phyloP scores from a whole-genome alignment of 2,329 filamentous ascomycete species.

The Pezicula radicicola region DNA sequence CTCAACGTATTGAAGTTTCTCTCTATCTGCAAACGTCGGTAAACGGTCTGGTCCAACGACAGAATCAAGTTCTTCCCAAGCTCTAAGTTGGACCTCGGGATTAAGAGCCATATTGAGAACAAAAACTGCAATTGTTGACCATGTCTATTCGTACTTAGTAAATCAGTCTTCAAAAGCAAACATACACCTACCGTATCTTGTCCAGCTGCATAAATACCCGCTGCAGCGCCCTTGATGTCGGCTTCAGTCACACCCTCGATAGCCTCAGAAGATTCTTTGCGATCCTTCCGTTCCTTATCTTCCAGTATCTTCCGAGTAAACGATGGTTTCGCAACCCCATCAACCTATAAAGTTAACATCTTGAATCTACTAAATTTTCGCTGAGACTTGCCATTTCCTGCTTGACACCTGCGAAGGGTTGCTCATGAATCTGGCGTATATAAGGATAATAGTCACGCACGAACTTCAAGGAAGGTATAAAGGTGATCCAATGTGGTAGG shows the following conservation, averaged over 20 bases:
- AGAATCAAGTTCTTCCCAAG: conserved; percentile 40
- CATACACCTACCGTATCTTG: conserved; percentile 6
- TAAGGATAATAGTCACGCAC: conserved; percentile 18
- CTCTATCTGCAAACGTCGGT: conserved; percentile 41
- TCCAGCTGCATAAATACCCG: conserved; percentile 43
- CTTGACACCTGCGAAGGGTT: conserved; percentile 30
- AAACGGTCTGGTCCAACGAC: conserved; percentile 42
- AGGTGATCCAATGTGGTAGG: conserved; percentile 29
- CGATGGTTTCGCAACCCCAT: conserved; percentile 1
- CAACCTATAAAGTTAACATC: not conserved
- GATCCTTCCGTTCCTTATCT: not conserved
- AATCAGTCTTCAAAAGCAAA: conserved; percentile 6
- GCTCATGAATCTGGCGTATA: conserved; percentile 37
- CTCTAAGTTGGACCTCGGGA: conserved; percentile 43
- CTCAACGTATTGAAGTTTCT: conserved; percentile 38
- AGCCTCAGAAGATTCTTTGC: conserved; percentile 29
- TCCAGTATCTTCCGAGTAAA: conserved; percentile 1
- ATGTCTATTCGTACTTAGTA: conserved; percentile 37
- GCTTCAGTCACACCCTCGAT: conserved; percentile 3
- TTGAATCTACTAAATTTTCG: not conserved
- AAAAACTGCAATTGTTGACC: conserved; percentile 32
- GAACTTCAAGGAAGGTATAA: conserved; percentile 19
- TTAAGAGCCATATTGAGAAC: conserved; percentile 39
- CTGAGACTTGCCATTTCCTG: conserved; percentile 1
- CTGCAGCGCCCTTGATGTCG: conserved; percentile 43